Evolutionary conservation across 2,329 filamentous ascomycete genomes (phyloP).

Genomic region (Xylariomycetidae sp.): DNA sequence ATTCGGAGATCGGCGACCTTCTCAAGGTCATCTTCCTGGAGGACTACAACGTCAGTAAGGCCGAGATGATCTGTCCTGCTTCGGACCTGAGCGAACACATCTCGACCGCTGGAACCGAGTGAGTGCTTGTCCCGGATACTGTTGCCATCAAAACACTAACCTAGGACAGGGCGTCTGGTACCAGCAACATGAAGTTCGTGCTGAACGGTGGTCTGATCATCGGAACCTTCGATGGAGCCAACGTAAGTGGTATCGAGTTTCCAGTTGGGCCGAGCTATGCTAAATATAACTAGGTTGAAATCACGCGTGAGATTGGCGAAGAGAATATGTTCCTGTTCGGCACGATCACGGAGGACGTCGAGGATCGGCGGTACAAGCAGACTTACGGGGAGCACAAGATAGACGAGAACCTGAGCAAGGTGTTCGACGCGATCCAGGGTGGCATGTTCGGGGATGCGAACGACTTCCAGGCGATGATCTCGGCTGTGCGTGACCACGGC

Average conservation of each 20-base stretch:
- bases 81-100: conserved; percentile 98
- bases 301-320: conserved; percentile 93
- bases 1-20: conserved; percentile 84
- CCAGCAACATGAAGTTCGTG: conserved; percentile 99
- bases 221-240: conserved; percentile 94
- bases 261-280: conserved; percentile 2
- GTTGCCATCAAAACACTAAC: conserved; percentile 7
- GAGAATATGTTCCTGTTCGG: conserved; percentile 99
- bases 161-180: conserved; percentile 57
- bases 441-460: conserved; percentile 74
- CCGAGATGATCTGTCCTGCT: conserved; percentile 90
- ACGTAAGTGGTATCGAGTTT: conserved; percentile 59
- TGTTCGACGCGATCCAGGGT: conserved; percentile 76
- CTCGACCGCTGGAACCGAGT: conserved; percentile 93
- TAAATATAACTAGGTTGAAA: conserved; percentile 62
- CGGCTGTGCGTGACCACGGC: conserved; percentile 83
- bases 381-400: conserved; percentile 75
- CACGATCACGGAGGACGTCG: conserved; percentile 91
- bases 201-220: conserved; percentile 96
- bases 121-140: conserved; percentile 24
- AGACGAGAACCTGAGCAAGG: conserved; percentile 68
- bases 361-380: conserved; percentile 87
- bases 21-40: conserved; percentile 96
- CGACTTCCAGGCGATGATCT: conserved; percentile 76
- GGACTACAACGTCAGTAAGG: conserved; percentile 99